Percentiles rank a stretch among this genome's conserved stretches.
Conservation (phyloP, 495 filamentous ascomycete genomes). For the Articulospora tetracladia region DNA sequence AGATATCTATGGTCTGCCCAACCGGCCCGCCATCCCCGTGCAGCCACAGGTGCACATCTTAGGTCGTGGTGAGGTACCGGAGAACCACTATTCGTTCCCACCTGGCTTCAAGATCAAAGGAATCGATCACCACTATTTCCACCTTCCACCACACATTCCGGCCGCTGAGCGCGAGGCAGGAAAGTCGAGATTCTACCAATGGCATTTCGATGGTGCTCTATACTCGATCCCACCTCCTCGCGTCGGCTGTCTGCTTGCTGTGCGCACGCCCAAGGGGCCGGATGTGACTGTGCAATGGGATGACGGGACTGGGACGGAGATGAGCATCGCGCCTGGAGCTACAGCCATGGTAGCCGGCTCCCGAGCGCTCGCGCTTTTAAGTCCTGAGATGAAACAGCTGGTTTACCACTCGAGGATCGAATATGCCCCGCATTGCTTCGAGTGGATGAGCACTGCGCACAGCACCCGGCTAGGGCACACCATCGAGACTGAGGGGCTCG, state of each 20-base stretch:
- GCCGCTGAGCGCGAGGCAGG: conserved; percentile 24
- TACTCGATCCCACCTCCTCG: conserved; percentile 27
- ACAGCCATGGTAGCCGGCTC: conserved; percentile 30
- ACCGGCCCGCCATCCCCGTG: conserved; percentile 24
- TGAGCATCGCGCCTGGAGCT: conserved; percentile 27
- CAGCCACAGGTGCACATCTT: conserved; percentile 29
- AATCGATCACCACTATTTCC: conserved; percentile 28
- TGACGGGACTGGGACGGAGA: conserved; percentile 29
- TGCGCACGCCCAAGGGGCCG: conserved; percentile 29
- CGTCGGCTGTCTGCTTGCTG: conserved; percentile 30
- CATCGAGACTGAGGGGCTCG: conserved; percentile 27
- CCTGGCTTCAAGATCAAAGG: conserved; percentile 31
- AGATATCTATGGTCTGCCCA: conserved; percentile 27
- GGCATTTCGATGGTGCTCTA: conserved; percentile 30
- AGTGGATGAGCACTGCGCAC: conserved; percentile 31
- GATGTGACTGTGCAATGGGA: conserved; percentile 31
- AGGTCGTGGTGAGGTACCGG: conserved; percentile 26
- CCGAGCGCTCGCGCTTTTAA: conserved; percentile 24
- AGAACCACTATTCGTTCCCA: conserved; percentile 27
- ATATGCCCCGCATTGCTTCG: conserved; percentile 31
- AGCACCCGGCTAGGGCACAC: conserved; percentile 28
- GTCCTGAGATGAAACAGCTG: conserved; percentile 20
- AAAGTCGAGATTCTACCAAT: conserved; percentile 29
- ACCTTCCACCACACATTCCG: conserved; percentile 27
- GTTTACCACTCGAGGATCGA: conserved; percentile 29